Conservation (phyloP, 345 rosid genomes). For the Gossypium rotundifolium region DNA sequence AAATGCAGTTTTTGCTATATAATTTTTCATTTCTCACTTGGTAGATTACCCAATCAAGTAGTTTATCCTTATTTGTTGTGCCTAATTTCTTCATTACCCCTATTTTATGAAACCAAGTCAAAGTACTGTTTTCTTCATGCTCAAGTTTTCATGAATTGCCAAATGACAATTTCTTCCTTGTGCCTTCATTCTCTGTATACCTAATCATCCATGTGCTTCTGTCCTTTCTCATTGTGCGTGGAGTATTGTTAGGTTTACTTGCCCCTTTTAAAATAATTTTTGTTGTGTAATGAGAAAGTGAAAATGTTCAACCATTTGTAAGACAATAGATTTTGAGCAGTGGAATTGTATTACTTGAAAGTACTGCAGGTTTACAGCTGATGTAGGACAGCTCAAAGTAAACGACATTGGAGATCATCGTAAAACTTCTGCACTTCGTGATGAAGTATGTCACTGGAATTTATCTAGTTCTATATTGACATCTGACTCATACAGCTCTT, state of each 20-base stretch:
- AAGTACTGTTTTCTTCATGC: not conserved
- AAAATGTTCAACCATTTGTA: not conserved
- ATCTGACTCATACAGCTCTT: not conserved
- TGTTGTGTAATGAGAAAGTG: not conserved
- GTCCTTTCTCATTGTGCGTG: not conserved
- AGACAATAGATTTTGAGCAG: not conserved
- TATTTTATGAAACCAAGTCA: not conserved
- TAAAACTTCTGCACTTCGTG: constrained; percentile 95
- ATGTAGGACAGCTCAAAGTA: constrained; percentile 46
- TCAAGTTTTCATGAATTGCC: not conserved
- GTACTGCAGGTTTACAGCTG: constrained; percentile 56
- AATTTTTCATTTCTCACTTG: not conserved
- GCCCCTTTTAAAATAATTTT: too few relatives aligned
- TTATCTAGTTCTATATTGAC: constrained; percentile 4
- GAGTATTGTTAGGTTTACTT: not conserved
- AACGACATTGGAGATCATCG: constrained; percentile 68
- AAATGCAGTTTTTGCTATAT: not conserved
- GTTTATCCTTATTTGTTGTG: not conserved
- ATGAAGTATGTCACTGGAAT: constrained; percentile 64
- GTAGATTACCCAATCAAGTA: not conserved
- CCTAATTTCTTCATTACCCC: not conserved
- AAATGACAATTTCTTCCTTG: not conserved
- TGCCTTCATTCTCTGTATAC: not conserved
- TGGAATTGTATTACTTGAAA: not conserved
- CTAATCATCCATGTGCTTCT: not conserved